Base-by-base conservation (phyloP, 2,329 filamentous ascomycete genomes). In the Aspergillus alliaceus region DNA sequence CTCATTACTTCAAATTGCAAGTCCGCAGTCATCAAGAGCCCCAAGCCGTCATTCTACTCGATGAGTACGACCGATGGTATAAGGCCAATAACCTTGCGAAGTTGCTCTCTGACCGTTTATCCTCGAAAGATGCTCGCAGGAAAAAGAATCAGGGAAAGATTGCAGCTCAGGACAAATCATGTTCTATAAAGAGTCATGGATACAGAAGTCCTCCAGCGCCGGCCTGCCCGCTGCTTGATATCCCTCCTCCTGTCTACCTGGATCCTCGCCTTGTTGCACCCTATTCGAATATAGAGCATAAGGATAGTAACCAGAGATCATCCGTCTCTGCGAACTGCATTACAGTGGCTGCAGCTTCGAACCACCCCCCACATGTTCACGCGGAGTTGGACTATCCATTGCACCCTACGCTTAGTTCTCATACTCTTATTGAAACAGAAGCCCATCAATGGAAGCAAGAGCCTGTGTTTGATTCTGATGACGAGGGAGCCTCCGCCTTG, bases 61-160 rank as follows among this genome's bases (percentile, higher is more conserved):
- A 86, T 34, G 77, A 82, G 44, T 97, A 91, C 69, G 86, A 96
- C 55, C 76, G 79, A 34, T 97, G 93, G 93, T 96, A 93, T 69
- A 79, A 82, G 15, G 78, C 82, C 27, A 84, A 92, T 75, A 83
- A 84, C 31, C 85, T 97, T 55, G 86, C 90, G 60, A 80, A 80
- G 49, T 78, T 96, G 56, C 85, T 97, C 65, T 86, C 90, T 4
- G 88, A 93, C 59, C 84, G 93, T 24, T 86, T 96, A 80, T 84
- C 82, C 50, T 82, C 87, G 57, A 96, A 95, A 72, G 87, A 92
- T 67, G 80, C 83, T 68, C 91, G 87, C 71, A 85, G 85, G 65
- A 73, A 78, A 54, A 74, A 66, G 58, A 57, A 62, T 9, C 66
- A 64, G 20, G 61, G 53, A 12, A 64, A 61, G 32, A 18, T 42